Evolutionary conservation across 139 green algal species (phyloP).

Genomic region (Coccomyxa sp.): DNA sequence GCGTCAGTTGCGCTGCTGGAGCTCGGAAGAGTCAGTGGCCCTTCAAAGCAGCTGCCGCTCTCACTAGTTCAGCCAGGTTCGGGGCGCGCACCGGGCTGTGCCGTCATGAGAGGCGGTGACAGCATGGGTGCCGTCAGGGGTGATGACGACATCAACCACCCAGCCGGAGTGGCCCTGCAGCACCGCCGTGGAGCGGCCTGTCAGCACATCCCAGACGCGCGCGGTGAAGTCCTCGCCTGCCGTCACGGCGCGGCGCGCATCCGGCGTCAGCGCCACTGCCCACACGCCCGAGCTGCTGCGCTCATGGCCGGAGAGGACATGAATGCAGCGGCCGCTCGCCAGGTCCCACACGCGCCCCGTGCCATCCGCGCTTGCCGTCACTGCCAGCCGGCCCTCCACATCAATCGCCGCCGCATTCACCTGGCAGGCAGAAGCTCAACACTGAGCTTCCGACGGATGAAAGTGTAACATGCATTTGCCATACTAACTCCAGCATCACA

Average conservation of each 20-base stretch:
- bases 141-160: conserved; percentile 36
- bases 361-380: conserved; percentile 56
- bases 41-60: no score
- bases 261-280: conserved; percentile 38
- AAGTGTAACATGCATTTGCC: not conserved
- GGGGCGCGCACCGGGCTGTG: conserved; percentile 27
- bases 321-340: conserved; percentile 19
- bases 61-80: no score
- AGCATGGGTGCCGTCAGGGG: conserved; percentile 15
- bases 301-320: conserved; percentile 33
- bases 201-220: conserved; percentile 55
- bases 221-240: conserved; percentile 43
- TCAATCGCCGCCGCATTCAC: conserved; percentile 55
- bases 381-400: conserved; percentile 48
- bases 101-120: conserved; percentile 39
- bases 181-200: conserved; percentile 32
- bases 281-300: conserved; percentile 14
- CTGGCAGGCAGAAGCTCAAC: not conserved
- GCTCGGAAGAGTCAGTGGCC: no score
- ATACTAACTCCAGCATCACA: not conserved
- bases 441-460: not conserved
- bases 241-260: conserved; percentile 37
- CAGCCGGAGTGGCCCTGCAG: conserved; percentile 65
- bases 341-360: conserved; percentile 64
- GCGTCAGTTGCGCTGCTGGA: no score